Conservation (phyloP, 257 asterid genomes). For the Lavandula angustifolia region DNA sequence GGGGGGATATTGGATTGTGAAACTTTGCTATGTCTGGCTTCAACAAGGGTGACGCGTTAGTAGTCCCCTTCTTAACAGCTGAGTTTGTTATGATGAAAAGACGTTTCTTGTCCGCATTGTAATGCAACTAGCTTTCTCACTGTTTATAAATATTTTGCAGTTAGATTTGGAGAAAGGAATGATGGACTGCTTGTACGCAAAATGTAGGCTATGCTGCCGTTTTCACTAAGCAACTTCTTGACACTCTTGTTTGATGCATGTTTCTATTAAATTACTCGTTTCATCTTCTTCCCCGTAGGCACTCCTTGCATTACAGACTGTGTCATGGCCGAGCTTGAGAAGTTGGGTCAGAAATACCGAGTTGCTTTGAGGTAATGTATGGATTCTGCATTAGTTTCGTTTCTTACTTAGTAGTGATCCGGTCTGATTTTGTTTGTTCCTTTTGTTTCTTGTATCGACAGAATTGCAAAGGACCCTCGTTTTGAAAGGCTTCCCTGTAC, state of each 20-base stretch:
- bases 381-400: neutral
- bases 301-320: constrained; percentile 99
- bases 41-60: neutral
- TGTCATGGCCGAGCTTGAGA: constrained; percentile 99
- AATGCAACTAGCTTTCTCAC: neutral
- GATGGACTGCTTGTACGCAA: constrained; percentile 98
- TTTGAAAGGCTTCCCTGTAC: constrained; percentile 95
- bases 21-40: neutral
- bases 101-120: neutral
- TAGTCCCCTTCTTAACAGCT: too few relatives aligned
- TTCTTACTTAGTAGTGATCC: too few relatives aligned
- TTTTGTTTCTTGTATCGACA: constrained; percentile 32
- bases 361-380: constrained; percentile 75
- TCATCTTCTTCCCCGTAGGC: constrained; percentile 44
- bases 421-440: neutral
- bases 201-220: constrained; percentile 59
- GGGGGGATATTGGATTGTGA: too few relatives aligned
- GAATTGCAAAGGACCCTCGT: constrained; percentile 96
- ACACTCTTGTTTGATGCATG: constrained; percentile 10
- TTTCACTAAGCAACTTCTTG: neutral
- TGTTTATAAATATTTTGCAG: constrained; percentile 40
- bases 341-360: constrained; percentile 86
- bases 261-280: neutral
- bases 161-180: constrained; percentile 94
- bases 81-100: neutral